Percentiles rank a stretch among this genome's conserved stretches.
phyloP scores from a whole-genome alignment of 2,329 filamentous ascomycete genomes.

The Clathrospora elynae region DNA sequence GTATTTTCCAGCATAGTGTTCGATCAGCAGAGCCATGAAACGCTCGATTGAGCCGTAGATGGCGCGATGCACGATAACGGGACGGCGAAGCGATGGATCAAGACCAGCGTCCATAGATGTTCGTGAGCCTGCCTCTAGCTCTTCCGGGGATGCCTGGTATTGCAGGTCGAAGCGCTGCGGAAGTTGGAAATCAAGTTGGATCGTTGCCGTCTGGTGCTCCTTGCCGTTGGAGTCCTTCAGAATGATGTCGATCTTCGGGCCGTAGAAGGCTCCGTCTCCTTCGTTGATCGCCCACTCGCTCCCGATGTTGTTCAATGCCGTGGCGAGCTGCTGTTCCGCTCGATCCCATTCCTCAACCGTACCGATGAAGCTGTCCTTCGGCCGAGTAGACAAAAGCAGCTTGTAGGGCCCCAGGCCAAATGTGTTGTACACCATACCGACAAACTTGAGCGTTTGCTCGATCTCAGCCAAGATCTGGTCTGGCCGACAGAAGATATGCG shows the following conservation, averaged over 20 bases:
- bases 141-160: slow-evolving; percentile 72
- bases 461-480: slow-evolving; percentile 78
- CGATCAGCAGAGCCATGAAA: slow-evolving; percentile 82
- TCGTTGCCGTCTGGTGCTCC: slow-evolving; percentile 85
- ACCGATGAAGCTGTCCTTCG: slow-evolving; percentile 77
- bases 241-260: slow-evolving; percentile 89
- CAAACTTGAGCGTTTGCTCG: slow-evolving; percentile 72
- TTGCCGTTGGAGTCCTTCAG: slow-evolving; percentile 76
- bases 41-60: slow-evolving; percentile 84
- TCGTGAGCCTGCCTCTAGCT: slow-evolving; percentile 61
- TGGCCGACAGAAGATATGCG: slow-evolving; percentile 86
- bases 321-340: slow-evolving; percentile 69
- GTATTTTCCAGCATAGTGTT: slow-evolving; percentile 77
- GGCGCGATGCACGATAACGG: slow-evolving; percentile 83
- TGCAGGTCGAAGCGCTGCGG: slow-evolving; percentile 79
- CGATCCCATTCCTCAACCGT: slow-evolving; percentile 70
- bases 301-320: slow-evolving; percentile 66
- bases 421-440: slow-evolving; percentile 71
- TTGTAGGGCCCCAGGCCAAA: slow-evolving; percentile 75
- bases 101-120: slow-evolving; percentile 47
- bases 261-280: slow-evolving; percentile 88
- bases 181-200: slow-evolving; percentile 88
- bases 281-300: slow-evolving; percentile 75
- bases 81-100: slow-evolving; percentile 48
- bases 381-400: slow-evolving; percentile 78